A percentile compares a stretch with the other conserved stretches of the same genome.
phyloP scores from a whole-genome alignment of 2,329 filamentous ascomycete genomes.

The Balansia obtecta region DNA sequence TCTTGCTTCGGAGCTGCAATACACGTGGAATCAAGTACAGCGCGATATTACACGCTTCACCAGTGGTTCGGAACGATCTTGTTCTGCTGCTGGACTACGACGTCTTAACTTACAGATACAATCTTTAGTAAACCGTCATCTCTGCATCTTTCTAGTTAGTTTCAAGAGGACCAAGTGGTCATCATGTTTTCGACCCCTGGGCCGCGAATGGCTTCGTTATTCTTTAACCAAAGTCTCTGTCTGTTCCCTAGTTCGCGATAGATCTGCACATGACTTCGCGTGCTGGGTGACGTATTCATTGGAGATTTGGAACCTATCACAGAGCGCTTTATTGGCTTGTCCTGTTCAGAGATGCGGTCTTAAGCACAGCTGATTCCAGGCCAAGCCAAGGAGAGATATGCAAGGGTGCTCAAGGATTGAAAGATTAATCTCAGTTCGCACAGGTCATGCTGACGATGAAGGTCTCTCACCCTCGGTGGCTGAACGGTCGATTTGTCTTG shows the following conservation, averaged over 20 bases:
- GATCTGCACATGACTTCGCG: slow-evolving; percentile 35
- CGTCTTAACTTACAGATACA: too few species aligned
- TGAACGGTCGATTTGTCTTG: slow-evolving; percentile 47
- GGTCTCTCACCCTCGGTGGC: slow-evolving; percentile 42
- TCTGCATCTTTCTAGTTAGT: too few species aligned
- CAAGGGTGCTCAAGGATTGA: background rate
- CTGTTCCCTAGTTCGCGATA: slow-evolving; percentile 34
- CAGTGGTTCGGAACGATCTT: too few species aligned
- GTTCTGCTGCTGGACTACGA: too few species aligned
- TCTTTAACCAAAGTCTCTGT: slow-evolving; percentile 39
- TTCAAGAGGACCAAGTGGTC: background rate
- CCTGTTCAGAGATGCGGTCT: slow-evolving; percentile 26
- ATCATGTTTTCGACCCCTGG: slow-evolving; percentile 18
- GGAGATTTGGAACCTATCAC: slow-evolving; percentile 32
- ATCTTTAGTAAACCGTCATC: too few species aligned
- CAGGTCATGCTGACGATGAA: slow-evolving; percentile 50
- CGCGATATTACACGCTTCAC: too few species aligned
- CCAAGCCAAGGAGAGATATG: background rate
- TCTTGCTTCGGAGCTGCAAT: too few species aligned
- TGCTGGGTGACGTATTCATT: slow-evolving; percentile 41
- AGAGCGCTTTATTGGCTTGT: slow-evolving; percentile 41
- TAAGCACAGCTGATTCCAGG: too few species aligned
- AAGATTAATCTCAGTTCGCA: slow-evolving; percentile 43
- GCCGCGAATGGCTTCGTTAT: slow-evolving; percentile 38
- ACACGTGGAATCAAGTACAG: too few species aligned